Evolutionary conservation across 768 basidiomycete genomes (phyloP).

Genomic region (Suillus occidentalis): DNA sequence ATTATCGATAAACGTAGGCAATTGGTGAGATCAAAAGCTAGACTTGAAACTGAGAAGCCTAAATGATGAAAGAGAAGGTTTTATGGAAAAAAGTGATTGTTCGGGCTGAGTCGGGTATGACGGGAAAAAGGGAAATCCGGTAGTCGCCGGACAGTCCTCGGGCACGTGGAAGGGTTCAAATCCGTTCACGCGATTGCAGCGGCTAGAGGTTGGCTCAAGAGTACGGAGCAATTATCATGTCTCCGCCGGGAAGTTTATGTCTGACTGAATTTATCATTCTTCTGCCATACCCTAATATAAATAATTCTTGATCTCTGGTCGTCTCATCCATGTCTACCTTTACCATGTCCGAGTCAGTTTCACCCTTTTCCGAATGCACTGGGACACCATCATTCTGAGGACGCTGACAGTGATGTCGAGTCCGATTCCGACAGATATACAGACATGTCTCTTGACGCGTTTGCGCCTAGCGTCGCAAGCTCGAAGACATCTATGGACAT

Average conservation of each 20-base stretch:
- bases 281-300: neutral
- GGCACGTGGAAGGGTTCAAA: constrained; percentile 17
- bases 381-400: constrained; percentile 32
- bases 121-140: constrained; percentile 7
- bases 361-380: constrained; percentile 10
- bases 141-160: constrained; percentile 19
- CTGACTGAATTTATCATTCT: constrained; percentile 11
- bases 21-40: too few species aligned
- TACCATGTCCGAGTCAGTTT: constrained; percentile 14
- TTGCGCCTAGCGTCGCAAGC: constrained; percentile 40
- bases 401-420: constrained; percentile 45
- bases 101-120: neutral
- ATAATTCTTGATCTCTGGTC: constrained; percentile 4
- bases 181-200: constrained; percentile 29
- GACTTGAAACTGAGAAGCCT: neutral
- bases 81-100: neutral
- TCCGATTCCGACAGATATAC: constrained; percentile 45
- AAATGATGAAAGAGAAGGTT: constrained; percentile 2
- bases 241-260: constrained; percentile 27
- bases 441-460: constrained; percentile 39
- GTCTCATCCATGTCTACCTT: constrained; percentile 16
- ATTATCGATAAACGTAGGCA: neutral
- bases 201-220: constrained; percentile 15
- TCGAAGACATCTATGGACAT: constrained; percentile 59
- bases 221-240: constrained; percentile 33